These are phyloP conservation scores for Neonothopanus nambi DNA, from an alignment of 1,284 basidiomycete genomes.

Conservation along the genomic window DNA sequence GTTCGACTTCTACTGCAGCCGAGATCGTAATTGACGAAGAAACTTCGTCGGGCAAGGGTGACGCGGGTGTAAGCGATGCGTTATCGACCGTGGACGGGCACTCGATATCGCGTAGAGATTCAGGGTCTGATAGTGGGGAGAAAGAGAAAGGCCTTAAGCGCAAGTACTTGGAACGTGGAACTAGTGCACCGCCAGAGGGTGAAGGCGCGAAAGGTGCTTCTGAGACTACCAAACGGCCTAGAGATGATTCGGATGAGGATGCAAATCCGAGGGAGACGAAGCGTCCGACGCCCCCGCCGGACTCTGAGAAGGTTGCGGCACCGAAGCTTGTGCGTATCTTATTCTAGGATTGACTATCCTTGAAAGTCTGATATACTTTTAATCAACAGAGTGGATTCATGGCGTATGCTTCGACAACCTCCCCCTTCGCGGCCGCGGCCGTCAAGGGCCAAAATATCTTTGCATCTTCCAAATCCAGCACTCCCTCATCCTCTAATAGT, in stretches of 20 bases:
- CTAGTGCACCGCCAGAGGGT: constrained; percentile 47
- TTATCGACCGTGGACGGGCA: background rate
- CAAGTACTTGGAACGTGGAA: constrained; percentile 59
- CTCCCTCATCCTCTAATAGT: constrained; percentile 20
- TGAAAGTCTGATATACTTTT: constrained; percentile 16
- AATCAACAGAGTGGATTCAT: constrained; percentile 60
- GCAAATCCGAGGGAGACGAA: constrained; percentile 63
- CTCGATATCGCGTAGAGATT: constrained; percentile 23
- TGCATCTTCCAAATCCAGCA: constrained; percentile 24
- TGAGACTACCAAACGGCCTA: constrained; percentile 46
- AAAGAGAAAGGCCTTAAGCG: constrained; percentile 63
- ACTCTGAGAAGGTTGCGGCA: constrained; percentile 37
- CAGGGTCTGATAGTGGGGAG: constrained; percentile 37
- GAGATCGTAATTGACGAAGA: constrained; percentile 9
- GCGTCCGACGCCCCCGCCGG: constrained; percentile 67
- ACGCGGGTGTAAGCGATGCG: background rate
- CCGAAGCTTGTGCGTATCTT: constrained; percentile 44
- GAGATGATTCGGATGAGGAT: constrained; percentile 57
- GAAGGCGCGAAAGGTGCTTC: constrained; percentile 11
- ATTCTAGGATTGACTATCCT: constrained; percentile 8
- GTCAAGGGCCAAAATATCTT: constrained; percentile 71
- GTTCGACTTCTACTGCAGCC: background rate
- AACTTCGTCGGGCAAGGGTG: constrained; percentile 1
- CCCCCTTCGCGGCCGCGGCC: constrained; percentile 65
- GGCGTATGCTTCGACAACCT: constrained; percentile 69